phyloP scores from a whole-genome alignment of 2,329 filamentous ascomycete genomes.

The Teratosphaeriaceae sp. region DNA sequence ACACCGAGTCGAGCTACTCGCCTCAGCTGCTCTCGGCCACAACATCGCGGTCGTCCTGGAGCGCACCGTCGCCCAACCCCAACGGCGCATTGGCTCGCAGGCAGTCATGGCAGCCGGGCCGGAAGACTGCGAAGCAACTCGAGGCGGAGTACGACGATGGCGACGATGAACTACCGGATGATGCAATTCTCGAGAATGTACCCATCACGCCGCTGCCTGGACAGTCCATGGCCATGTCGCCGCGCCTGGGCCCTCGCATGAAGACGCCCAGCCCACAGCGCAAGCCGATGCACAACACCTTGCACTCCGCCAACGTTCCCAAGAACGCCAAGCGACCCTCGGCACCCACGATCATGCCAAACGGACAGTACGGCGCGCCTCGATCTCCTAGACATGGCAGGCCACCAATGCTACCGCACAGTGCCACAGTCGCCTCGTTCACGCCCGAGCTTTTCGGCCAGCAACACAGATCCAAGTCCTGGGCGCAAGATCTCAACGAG shows the following conservation, averaged over 20 bases:
- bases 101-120: constrained; percentile 59
- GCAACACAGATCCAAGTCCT: constrained; percentile 55
- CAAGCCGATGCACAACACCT: constrained; percentile 16
- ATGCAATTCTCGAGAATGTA: constrained; percentile 72
- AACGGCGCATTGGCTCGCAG: constrained; percentile 23
- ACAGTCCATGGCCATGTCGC: constrained; percentile 18
- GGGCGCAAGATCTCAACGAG: constrained; percentile 64
- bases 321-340: constrained; percentile 29
- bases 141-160: constrained; percentile 75
- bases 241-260: too few species aligned
- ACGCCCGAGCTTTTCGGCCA: constrained; percentile 19
- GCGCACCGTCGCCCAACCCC: constrained; percentile 7
- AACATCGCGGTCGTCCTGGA: constrained; percentile 9
- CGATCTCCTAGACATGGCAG: constrained; percentile 24
- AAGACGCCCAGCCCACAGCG: constrained; percentile 31
- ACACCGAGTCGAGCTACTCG: constrained; percentile 12
- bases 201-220: constrained; percentile 60
- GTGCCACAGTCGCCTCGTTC: constrained; percentile 23
- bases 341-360: constrained; percentile 18
- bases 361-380: constrained; percentile 18
- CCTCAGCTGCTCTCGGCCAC: constrained; percentile 10
- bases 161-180: constrained; percentile 69
- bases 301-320: constrained; percentile 30
- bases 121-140: constrained; percentile 63
- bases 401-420: constrained; percentile 24